Conservation (phyloP, 345 rosid genomes). For the Gossypium rotundifolium region DNA sequence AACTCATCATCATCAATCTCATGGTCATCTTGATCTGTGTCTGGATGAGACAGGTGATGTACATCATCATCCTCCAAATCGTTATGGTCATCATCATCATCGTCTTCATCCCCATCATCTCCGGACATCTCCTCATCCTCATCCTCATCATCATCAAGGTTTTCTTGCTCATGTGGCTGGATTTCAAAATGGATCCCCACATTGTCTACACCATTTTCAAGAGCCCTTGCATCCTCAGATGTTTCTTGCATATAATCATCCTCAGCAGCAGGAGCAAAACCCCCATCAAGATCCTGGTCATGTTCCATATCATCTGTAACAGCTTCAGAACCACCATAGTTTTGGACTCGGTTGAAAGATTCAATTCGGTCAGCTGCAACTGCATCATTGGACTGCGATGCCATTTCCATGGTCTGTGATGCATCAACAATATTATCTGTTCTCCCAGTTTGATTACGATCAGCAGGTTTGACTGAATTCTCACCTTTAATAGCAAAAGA, state of each 20-base stretch:
- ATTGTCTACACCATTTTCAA: constrained; percentile 63
- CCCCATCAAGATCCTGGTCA: constrained; percentile 81
- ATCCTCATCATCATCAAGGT: constrained; percentile 57
- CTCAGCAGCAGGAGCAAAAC: constrained; percentile 60
- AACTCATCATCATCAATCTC: constrained; percentile 80
- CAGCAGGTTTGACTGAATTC: constrained; percentile 49
- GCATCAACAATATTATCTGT: constrained; percentile 39
- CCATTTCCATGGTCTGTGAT: constrained; percentile 49
- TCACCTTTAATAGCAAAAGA: constrained; percentile 49
- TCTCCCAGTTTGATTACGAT: constrained; percentile 44
- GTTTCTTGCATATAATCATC: constrained; percentile 91
- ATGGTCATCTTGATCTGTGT: constrained; percentile 93
- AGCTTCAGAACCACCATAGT: constrained; percentile 72
- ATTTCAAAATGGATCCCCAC: constrained; percentile 73
- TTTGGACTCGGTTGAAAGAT: constrained; percentile 41
- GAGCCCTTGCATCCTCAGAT: constrained; percentile 63
- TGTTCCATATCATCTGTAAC: constrained; percentile 94
- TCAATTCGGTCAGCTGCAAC: constrained; percentile 47
- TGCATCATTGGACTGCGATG: constrained; percentile 50
- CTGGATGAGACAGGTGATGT: constrained; percentile 82
- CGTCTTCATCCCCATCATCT: constrained; percentile 73
- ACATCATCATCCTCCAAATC: constrained; percentile 82
- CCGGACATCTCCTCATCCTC: constrained; percentile 64
- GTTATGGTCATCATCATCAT: constrained; percentile 43
- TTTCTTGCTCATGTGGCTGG: constrained; percentile 71